These are phyloP conservation scores for Babesia divergens DNA, from an alignment of 169 alveolate genomes.

Conservation along the genomic window DNA sequence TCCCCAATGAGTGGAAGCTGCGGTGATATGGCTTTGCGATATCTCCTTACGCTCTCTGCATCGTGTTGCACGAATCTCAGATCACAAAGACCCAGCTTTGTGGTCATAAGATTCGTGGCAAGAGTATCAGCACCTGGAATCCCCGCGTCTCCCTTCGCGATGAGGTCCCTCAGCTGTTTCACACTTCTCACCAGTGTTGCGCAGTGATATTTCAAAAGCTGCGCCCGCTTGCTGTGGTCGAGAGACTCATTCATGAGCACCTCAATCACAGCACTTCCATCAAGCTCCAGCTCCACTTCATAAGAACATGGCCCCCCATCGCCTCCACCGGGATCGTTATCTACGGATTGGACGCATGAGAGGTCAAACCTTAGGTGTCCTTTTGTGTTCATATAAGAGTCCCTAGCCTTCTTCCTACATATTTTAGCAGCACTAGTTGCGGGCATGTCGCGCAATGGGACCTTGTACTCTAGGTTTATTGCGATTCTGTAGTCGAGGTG, in stretches of 20 bases:
- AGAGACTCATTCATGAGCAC: slow-evolving; percentile 5
- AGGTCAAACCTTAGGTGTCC: slow-evolving; percentile 52
- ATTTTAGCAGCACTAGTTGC: slow-evolving; percentile 30
- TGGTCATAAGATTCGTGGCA: neutral
- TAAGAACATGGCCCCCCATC: neutral
- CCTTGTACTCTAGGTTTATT: slow-evolving; percentile 59
- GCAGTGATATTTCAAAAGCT: slow-evolving; percentile 48
- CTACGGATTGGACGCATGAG: slow-evolving; percentile 34
- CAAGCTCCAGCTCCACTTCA: slow-evolving; percentile 61
- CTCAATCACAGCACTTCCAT: slow-evolving; percentile 18
- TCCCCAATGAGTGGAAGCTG: slow-evolving; percentile 67
- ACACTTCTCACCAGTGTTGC: slow-evolving; percentile 35
- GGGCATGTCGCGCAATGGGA: slow-evolving; percentile 46
- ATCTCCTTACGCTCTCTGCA: slow-evolving; percentile 22
- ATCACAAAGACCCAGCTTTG: slow-evolving; percentile 52
- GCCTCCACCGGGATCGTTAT: neutral
- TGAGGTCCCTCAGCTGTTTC: slow-evolving; percentile 24
- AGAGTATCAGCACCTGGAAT: neutral
- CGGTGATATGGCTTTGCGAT: slow-evolving; percentile 44
- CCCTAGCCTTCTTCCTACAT: slow-evolving; percentile 39
- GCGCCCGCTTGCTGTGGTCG: slow-evolving; percentile 9
- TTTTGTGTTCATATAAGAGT: slow-evolving; percentile 13
- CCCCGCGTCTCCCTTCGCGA: slow-evolving; percentile 14
- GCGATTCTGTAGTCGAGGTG: slow-evolving; percentile 63
- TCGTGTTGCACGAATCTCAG: slow-evolving; percentile 51